Conservation (phyloP, 768 basidiomycete genomes). For the Naganishia antarctica region DNA sequence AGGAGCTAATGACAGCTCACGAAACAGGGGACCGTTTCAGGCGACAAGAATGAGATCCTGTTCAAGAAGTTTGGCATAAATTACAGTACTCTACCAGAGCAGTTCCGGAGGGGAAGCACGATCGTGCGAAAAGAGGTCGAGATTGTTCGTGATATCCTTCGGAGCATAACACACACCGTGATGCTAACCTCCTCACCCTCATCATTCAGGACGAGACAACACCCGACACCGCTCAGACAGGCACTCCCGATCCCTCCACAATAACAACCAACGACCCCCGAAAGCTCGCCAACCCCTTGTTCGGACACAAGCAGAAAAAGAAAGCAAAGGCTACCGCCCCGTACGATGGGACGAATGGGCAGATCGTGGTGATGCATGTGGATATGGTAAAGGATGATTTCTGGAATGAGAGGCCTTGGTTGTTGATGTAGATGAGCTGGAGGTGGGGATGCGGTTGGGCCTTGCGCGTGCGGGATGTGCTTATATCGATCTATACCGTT, state of each 20-base stretch:
- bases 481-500: too few relatives aligned
- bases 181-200: too few relatives aligned
- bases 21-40: conserved; percentile 75
- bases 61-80: conserved; percentile 77
- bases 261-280: not conserved
- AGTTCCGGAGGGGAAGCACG: conserved; percentile 80
- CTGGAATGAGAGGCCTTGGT: conserved; percentile 62
- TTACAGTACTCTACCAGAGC: conserved; percentile 68
- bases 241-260: not conserved
- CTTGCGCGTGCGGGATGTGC: too few relatives aligned
- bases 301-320: conserved; percentile 37
- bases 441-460: too few relatives aligned
- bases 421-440: conserved; percentile 28
- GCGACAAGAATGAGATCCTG: conserved; percentile 86
- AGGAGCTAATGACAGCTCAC: too few relatives aligned
- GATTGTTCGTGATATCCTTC: too few relatives aligned
- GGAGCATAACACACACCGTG: too few relatives aligned
- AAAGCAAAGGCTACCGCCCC: conserved; percentile 50
- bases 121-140: conserved; percentile 60
- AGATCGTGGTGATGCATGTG: conserved; percentile 64
- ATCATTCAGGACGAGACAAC: not conserved
- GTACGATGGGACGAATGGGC: conserved; percentile 47
- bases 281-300: conserved; percentile 1
- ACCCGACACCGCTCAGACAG: not conserved
- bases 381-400: conserved; percentile 79